Evolutionary conservation across 2,329 filamentous ascomycete genomes (phyloP).

Genomic region (Fusarium sp.): DNA sequence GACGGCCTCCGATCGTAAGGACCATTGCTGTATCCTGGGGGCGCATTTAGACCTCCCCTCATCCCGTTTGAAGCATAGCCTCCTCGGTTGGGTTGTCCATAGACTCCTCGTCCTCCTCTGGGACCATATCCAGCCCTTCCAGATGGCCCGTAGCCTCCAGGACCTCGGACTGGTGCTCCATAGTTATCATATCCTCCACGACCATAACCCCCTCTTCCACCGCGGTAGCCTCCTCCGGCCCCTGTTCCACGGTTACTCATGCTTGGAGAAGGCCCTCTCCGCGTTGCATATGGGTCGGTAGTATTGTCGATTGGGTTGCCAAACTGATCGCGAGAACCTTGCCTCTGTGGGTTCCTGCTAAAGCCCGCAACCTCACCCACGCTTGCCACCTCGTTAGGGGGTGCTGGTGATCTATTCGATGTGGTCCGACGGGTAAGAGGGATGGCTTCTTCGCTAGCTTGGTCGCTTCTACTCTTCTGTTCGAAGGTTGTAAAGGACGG

Average conservation of each 20-base stretch:
- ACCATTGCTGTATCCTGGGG: conserved; percentile 54
- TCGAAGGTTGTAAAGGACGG: conserved; percentile 72
- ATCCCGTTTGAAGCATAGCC: conserved; percentile 41
- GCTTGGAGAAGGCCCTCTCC: conserved; percentile 56
- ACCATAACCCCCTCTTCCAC: conserved; percentile 56
- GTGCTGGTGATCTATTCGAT: conserved; percentile 63
- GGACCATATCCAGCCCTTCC: conserved; percentile 55
- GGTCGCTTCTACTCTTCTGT: conserved; percentile 67
- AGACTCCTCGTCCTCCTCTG: conserved; percentile 47
- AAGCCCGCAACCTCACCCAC: conserved; percentile 46
- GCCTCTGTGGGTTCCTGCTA: conserved; percentile 48
- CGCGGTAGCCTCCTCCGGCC: conserved; percentile 54
- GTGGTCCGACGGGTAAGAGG: conserved; percentile 74
- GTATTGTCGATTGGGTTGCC: conserved; percentile 63
- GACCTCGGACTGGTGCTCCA: conserved; percentile 51
- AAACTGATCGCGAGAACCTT: conserved; percentile 67
- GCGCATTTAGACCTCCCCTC: conserved; percentile 48
- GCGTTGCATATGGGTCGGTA: conserved; percentile 56
- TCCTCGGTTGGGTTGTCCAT: conserved; percentile 45
- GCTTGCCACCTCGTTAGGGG: conserved; percentile 50
- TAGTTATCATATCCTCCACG: conserved; percentile 61
- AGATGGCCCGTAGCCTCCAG: conserved; percentile 55
- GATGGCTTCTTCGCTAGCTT: conserved; percentile 72
- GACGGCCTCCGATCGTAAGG: conserved; percentile 51
- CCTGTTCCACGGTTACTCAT: conserved; percentile 64